Base-by-base conservation (phyloP, 2,329 filamentous ascomycete genomes). In the Tolypocladium tropicale region DNA sequence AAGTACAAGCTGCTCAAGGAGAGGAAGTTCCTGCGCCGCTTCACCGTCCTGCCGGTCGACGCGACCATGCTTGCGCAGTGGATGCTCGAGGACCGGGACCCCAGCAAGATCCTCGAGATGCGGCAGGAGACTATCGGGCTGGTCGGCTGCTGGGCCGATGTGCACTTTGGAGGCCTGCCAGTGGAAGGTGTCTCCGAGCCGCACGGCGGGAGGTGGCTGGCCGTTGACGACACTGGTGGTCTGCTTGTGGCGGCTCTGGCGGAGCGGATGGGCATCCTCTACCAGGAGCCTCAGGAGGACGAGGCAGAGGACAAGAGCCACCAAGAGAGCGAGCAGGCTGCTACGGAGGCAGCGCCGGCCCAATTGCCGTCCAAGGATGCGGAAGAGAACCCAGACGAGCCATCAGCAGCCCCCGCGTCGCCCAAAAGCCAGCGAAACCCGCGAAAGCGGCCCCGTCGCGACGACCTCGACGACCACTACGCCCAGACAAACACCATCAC, bases 1-100 rank as follows among this genome's bases (percentile, higher is more conserved):
- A 99, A 99, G 71, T 99, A 99, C 73, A 96, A 94, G 66, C 76
- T 97, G 21, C 79, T 95, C 50, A 99, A 99, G 75, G 88, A 89
- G 61, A 92, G 86, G 68, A 99, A 99, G 72, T 97, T 95, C 69
- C 81, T 97, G 60, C 86, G 88, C 64, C 80, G 91, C 14, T 97
- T 99, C 66, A 90, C 88, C 0, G 83, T 94, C 1, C 71, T 95
- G 53, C 93, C 93, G 0, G 74, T 97, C 62, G 91, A 96, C 66
- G 84, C 95, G 16, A 79, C 85, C 0, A 79, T 84, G 60, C 76
- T 97, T 59, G 84, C 85, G 23, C 82, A 90, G 62, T 95, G 88
- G 76, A 78, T 93, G 65, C 73, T 96, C 53, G 78, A 86, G 56
- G 89, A 95, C 64, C 89, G 88, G 65, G 92, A 97, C 63, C 79